Percentiles rank a stretch among this genome's conserved stretches.
phyloP scores from a whole-genome alignment of 2,329 filamentous ascomycete genomes.

The Paraconiothyrium brasiliense region DNA sequence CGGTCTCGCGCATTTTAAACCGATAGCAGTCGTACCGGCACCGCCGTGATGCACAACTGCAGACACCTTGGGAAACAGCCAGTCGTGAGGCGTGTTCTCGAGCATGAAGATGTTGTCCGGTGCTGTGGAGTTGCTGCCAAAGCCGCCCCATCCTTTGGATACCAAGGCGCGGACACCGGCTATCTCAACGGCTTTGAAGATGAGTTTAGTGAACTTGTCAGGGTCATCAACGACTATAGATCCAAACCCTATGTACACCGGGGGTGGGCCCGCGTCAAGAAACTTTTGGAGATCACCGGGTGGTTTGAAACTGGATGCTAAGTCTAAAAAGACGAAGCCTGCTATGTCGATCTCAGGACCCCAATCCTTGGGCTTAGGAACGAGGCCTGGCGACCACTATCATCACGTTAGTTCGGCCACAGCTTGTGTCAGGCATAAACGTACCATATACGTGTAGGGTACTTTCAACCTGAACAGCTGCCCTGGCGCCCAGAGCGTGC shows the following conservation, averaged over 20 bases:
- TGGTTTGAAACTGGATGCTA: conserved; percentile 69
- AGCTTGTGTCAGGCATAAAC: not conserved
- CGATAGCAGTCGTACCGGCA: conserved; percentile 78
- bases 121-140: conserved; percentile 64
- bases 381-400: conserved; percentile 65
- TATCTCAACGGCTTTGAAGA: conserved; percentile 72
- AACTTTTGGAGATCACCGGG: conserved; percentile 61
- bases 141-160: conserved; percentile 78
- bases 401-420: conserved; percentile 11
- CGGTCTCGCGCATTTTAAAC: conserved; percentile 74
- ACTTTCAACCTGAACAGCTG: conserved; percentile 77
- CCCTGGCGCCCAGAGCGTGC: conserved; percentile 79
- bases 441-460: conserved; percentile 73
- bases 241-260: conserved; percentile 80
- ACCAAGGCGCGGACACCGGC: conserved; percentile 76
- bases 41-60: conserved; percentile 81
- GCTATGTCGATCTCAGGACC: conserved; percentile 75
- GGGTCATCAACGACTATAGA: conserved; percentile 80
- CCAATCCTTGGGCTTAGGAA: conserved; percentile 75
- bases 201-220: conserved; percentile 73
- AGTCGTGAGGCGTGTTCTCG: conserved; percentile 79
- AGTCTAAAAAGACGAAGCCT: conserved; percentile 80
- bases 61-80: conserved; percentile 74
- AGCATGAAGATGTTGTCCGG: conserved; percentile 74
- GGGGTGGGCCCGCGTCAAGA: conserved; percentile 57